Conservation (phyloP, 129 eudicot species). For the Flaveria ramosissima region DNA sequence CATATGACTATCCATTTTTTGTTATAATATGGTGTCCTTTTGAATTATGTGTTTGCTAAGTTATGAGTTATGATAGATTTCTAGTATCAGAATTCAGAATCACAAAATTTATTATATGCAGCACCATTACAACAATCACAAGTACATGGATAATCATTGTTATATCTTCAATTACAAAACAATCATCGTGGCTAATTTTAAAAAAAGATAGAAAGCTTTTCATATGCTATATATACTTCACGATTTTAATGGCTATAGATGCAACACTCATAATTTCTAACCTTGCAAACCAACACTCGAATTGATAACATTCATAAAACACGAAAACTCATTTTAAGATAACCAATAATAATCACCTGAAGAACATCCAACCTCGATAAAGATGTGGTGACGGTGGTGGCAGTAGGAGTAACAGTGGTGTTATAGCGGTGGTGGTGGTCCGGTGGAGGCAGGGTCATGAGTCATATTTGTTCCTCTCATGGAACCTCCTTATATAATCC, state of each 20-base stretch:
- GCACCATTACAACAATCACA: no score
- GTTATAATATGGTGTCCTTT: no score
- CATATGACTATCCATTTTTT: no score
- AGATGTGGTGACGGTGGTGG: slow-evolving; percentile 1
- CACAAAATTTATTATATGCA: no score
- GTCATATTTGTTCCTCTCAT: slow-evolving; percentile 32
- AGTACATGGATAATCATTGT: no score
- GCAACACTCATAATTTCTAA: neutral
- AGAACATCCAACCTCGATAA: neutral
- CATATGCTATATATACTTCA: neutral
- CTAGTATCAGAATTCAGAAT: no score
- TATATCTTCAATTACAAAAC: no score
- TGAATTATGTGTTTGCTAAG: no score
- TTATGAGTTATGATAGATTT: no score
- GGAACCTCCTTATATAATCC: slow-evolving; percentile 35
- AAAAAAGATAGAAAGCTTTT: no score
- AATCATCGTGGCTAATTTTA: no score
- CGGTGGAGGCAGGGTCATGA: slow-evolving; percentile 12
- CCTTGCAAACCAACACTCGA: neutral
- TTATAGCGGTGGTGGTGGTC: neutral
- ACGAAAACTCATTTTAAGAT: neutral
- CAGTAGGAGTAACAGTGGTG: neutral
- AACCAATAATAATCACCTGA: neutral
- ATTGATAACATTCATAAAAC: neutral
- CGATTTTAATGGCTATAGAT: no score